phyloP scores from a whole-genome alignment of 2,329 filamentous ascomycete genomes.

The Xylaria digitata region DNA sequence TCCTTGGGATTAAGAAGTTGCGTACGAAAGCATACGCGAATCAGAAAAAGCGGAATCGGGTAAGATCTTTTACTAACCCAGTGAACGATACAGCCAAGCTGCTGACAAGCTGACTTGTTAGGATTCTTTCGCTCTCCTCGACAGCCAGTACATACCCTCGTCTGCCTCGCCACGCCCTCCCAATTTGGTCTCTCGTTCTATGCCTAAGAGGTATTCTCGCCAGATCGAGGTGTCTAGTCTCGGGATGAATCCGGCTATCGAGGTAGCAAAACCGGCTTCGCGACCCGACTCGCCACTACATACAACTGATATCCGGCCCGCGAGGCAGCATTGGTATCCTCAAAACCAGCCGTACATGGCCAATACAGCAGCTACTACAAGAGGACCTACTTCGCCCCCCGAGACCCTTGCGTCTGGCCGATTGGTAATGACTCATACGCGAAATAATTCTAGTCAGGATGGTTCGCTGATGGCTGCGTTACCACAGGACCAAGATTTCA shows the following conservation, averaged over 20 bases:
- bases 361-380: slow-evolving; percentile 63
- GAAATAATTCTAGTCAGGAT: slow-evolving; percentile 86
- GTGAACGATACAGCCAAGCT: slow-evolving; percentile 6
- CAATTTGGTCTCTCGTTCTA: slow-evolving; percentile 62
- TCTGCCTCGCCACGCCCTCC: slow-evolving; percentile 73
- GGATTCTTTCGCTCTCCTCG: slow-evolving; percentile 87
- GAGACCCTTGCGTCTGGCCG: slow-evolving; percentile 71
- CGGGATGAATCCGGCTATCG: slow-evolving; percentile 55
- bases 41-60: slow-evolving; percentile 86
- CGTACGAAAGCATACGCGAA: slow-evolving; percentile 80
- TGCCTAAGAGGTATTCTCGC: slow-evolving; percentile 71
- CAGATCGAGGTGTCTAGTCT: slow-evolving; percentile 62
- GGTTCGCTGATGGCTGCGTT: slow-evolving; percentile 86
- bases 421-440: slow-evolving; percentile 75
- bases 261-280: slow-evolving; percentile 67
- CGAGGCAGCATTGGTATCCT: slow-evolving; percentile 67
- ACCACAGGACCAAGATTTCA: slow-evolving; percentile 86
- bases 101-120: slow-evolving; percentile 52
- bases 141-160: slow-evolving; percentile 71
- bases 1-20: slow-evolving; percentile 85
- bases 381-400: slow-evolving; percentile 70
- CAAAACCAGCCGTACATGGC: slow-evolving; percentile 59
- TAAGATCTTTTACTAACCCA: slow-evolving; percentile 57
- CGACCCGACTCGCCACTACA: slow-evolving; percentile 76
- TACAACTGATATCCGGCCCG: slow-evolving; percentile 66